Evolutionary conservation across 2,329 filamentous ascomycete species (phyloP).

Genomic region (Cercospora beticola): DNA sequence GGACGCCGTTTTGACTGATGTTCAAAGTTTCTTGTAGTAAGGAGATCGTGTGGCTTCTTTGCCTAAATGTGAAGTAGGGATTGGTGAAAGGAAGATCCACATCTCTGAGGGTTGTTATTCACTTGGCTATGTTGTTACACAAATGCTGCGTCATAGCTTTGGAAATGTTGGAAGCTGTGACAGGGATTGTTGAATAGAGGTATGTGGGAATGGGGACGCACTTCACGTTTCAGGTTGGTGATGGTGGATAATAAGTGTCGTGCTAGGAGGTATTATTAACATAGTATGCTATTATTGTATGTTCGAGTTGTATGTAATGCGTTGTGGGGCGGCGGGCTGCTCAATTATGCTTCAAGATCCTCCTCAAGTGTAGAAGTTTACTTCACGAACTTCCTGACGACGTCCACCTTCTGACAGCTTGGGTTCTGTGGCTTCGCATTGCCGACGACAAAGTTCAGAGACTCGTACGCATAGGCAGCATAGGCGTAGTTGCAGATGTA

Average conservation of each 20-base stretch:
- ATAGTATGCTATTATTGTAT: background rate
- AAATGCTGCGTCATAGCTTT: slow-evolving; percentile 7
- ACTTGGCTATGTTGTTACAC: slow-evolving; percentile 9
- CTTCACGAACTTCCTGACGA: slow-evolving; percentile 29
- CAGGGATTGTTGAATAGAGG: background rate
- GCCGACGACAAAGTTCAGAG: slow-evolving; percentile 47
- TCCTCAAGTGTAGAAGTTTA: background rate
- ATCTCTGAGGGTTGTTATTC: slow-evolving; percentile 1
- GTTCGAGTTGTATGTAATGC: background rate
- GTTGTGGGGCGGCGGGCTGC: background rate
- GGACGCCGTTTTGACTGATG: slow-evolving; percentile 15
- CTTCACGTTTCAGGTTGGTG: background rate
- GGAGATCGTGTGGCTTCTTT: background rate
- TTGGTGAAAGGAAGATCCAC: background rate
- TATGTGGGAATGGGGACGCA: background rate
- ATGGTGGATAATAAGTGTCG: background rate
- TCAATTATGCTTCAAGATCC: background rate
- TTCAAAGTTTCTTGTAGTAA: background rate
- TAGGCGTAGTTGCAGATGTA: slow-evolving; percentile 46
- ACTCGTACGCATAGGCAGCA: slow-evolving; percentile 45
- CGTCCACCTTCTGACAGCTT: slow-evolving; percentile 46
- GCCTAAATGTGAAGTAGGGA: background rate
- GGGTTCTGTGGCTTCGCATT: slow-evolving; percentile 46
- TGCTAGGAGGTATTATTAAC: background rate
- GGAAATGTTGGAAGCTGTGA: slow-evolving; percentile 14